These are phyloP conservation scores for Diplotaxis tenuifolia DNA, from an alignment of 345 rosid species.

Conservation along the genomic window DNA sequence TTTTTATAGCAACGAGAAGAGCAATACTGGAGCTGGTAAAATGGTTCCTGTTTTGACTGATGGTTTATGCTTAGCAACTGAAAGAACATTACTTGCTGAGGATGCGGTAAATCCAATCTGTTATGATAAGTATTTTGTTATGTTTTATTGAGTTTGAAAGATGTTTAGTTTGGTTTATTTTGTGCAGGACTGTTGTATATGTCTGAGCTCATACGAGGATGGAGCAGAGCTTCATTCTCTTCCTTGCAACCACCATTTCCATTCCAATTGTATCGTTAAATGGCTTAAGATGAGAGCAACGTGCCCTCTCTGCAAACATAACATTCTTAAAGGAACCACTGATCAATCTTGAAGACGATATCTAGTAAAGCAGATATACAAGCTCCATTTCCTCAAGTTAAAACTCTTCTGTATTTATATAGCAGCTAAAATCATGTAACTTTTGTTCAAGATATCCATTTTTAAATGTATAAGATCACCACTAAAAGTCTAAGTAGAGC, in stretches of 20 bases:
- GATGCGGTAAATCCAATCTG: slow-evolving; percentile 65
- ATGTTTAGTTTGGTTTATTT: background rate
- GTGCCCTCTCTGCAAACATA: slow-evolving; percentile 95
- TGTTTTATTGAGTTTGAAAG: background rate
- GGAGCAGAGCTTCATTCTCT: slow-evolving; percentile 83
- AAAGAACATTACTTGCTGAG: slow-evolving; percentile 72
- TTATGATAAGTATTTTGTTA: background rate
- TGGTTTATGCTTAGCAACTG: slow-evolving; percentile 64
- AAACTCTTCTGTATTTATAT: background rate
- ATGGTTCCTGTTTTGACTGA: slow-evolving; percentile 67
- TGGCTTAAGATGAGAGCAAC: slow-evolving; percentile 99
- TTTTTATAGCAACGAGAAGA: background rate
- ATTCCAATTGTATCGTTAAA: slow-evolving; percentile 73
- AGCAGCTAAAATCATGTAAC: slow-evolving; percentile 9
- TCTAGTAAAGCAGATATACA: slow-evolving; percentile 2
- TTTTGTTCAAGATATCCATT: background rate
- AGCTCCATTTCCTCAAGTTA: background rate
- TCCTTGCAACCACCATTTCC: slow-evolving; percentile 95
- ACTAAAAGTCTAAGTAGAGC: slow-evolving; percentile 5
- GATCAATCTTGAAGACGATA: slow-evolving; percentile 53
- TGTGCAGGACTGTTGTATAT: slow-evolving; percentile 83
- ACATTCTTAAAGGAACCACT: slow-evolving; percentile 78
- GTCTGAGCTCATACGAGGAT: slow-evolving; percentile 79
- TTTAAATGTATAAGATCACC: slow-evolving; percentile 15
- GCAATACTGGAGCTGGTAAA: slow-evolving; percentile 60